Evolutionary conservation across 2,329 filamentous ascomycete species (phyloP).

Genomic region (Fusarium sp.): DNA sequence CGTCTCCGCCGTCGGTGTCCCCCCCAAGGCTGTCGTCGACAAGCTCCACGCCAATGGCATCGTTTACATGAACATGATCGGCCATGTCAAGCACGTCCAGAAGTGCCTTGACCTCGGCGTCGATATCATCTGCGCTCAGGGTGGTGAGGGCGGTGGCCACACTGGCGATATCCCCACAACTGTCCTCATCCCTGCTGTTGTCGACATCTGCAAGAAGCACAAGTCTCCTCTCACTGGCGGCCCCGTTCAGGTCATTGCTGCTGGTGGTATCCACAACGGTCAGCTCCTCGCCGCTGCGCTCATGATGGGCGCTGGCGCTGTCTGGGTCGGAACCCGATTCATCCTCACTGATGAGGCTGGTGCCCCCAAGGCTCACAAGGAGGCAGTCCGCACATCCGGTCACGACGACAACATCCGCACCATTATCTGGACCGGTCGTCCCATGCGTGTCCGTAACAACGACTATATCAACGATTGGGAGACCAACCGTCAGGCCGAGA

Average conservation of each 20-base stretch:
- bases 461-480: slow-evolving; percentile 97
- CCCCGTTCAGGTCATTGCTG: slow-evolving; percentile 91
- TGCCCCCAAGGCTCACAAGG: slow-evolving; percentile 92
- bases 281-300: slow-evolving; percentile 89
- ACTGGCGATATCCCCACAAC: slow-evolving; percentile 94
- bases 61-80: slow-evolving; percentile 99
- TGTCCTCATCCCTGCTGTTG: slow-evolving; percentile 92
- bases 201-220: slow-evolving; percentile 81
- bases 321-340: slow-evolving; percentile 98
- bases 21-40: slow-evolving; percentile 89
- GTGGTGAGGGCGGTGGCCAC: slow-evolving; percentile 96
- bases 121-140: slow-evolving; percentile 98
- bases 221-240: slow-evolving; percentile 89
- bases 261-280: slow-evolving; percentile 94
- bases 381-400: slow-evolving; percentile 89
- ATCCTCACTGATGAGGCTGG: slow-evolving; percentile 94
- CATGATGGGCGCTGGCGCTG: slow-evolving; percentile 90
- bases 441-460: slow-evolving; percentile 93
- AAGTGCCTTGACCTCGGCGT: slow-evolving; percentile 93
- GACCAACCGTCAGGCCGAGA: slow-evolving; percentile 87
- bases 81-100: slow-evolving; percentile 98
- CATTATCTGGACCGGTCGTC: slow-evolving; percentile 98
- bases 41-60: slow-evolving; percentile 88
- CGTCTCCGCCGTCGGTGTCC: slow-evolving; percentile 95
- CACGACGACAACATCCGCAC: slow-evolving; percentile 98